phyloP scores from a whole-genome alignment of 208 protist species.

The Leishmania braziliensis region DNA sequence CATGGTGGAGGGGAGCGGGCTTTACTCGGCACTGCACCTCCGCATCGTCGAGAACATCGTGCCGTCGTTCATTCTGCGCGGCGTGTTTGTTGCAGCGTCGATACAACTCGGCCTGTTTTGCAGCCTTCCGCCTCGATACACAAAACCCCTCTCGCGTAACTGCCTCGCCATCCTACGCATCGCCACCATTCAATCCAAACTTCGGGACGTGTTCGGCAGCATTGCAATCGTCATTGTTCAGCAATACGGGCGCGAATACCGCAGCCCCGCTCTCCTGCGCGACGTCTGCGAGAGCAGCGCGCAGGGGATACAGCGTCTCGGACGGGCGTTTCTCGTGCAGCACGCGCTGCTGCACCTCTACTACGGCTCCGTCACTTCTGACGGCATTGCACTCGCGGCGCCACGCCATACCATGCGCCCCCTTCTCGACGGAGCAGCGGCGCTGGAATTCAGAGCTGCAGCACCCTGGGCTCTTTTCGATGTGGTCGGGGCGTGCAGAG shows the following conservation, averaged over 20 bases:
- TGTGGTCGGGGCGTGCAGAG: conserved; percentile 29
- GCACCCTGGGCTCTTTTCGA: conserved; percentile 34
- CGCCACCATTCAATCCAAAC: conserved; percentile 29
- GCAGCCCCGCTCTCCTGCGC: conserved; percentile 27
- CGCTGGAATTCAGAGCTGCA: conserved; percentile 65
- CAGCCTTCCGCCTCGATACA: conserved; percentile 43
- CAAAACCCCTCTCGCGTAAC: conserved; percentile 42
- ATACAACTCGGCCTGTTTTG: conserved; percentile 34
- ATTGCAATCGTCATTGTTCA: conserved; percentile 54
- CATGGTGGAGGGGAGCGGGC: conserved; percentile 36
- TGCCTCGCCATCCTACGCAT: conserved; percentile 49
- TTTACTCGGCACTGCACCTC: conserved; percentile 50
- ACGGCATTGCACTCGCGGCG: conserved; percentile 26
- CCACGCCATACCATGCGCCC: conserved; percentile 27
- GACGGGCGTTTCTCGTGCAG: conserved; percentile 44
- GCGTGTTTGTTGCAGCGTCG: conserved; percentile 51
- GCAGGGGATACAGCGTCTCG: conserved; percentile 48
- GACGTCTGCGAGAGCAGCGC: conserved; percentile 49
- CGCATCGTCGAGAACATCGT: conserved; percentile 56
- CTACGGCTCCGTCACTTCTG: conserved; percentile 16
- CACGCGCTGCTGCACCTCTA: conserved; percentile 21
- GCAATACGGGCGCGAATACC: conserved; percentile 50
- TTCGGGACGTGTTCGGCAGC: conserved; percentile 34
- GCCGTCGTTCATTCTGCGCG: conserved; percentile 47
- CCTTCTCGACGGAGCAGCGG: conserved; percentile 41